Base-by-base conservation (phyloP, 2,329 filamentous ascomycete species). In the Grosmannia serpens region DNA sequence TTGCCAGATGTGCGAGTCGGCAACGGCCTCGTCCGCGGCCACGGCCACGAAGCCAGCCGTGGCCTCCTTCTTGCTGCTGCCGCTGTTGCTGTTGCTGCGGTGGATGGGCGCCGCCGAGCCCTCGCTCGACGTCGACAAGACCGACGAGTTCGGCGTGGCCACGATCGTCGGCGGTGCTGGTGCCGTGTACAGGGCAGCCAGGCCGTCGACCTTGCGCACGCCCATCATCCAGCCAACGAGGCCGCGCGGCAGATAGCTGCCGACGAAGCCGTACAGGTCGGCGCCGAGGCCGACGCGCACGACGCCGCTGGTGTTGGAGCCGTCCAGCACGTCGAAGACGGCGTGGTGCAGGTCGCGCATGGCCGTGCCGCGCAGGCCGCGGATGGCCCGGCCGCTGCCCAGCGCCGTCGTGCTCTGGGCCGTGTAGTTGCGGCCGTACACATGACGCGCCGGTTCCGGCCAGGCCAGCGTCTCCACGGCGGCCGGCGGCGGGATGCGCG, bases 141-240 rank as follows among this genome's bases (percentile, higher is more conserved):
- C 29, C 3, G 59, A 52, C 5, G 47, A 10, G 29, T 47, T 53
- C 33, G 55, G 33, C 24, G 38, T 24, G 8, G 55, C 13, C 46
- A 47, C 41, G 1, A 51, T 22, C 66, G 55, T 69, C 69, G 71
- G 69, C 31, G 71, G 71, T 4, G 46, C 27, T 13, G 44, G 33
- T 64, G 55, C 69, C 68, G 72, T 73, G 72, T 81, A 79, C 79
- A 79, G 82, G 2, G 75, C 69, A 54, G 76, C 77, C 53, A 84
- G 71, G 68, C 83, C 76, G 57, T 82, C 77, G 20, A 86, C 82
- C 59, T 75, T 75, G 61, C 85, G 77, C 59, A 91, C 81, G 13
- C 91, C 91, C 82, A 97, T 87, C 88, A 97, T 95, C 88, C 89
- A 94, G 1, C 85, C 85, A n/a, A 97, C 87, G 20, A 96, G 69